Conservation (phyloP, 768 basidiomycete species). For the Tricholoma sp. region DNA sequence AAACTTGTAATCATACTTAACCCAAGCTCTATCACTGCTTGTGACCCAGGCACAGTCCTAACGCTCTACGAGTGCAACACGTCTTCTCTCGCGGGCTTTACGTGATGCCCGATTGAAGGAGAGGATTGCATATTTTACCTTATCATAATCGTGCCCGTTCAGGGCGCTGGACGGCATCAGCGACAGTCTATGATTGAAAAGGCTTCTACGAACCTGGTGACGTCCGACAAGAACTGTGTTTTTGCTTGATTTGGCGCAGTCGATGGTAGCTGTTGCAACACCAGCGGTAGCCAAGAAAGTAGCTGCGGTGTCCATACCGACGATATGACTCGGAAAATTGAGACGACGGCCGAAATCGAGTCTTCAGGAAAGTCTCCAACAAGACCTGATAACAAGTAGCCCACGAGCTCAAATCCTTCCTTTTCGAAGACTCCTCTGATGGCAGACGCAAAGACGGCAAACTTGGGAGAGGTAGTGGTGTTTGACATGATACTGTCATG, state of each 20-base stretch:
- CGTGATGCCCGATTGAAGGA: slow-evolving; percentile 67
- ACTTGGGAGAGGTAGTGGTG: slow-evolving; percentile 47
- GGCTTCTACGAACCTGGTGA: slow-evolving; percentile 57
- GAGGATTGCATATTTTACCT: slow-evolving; percentile 77
- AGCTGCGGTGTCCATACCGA: slow-evolving; percentile 65
- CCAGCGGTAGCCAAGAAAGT: slow-evolving; percentile 64
- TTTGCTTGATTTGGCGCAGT: slow-evolving; percentile 62
- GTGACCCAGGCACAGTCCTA: slow-evolving; percentile 16
- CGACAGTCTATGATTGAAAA: neutral
- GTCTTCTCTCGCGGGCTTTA: slow-evolving; percentile 64
- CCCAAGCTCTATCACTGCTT: neutral
- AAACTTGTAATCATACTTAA: neutral
- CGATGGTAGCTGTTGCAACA: slow-evolving; percentile 67
- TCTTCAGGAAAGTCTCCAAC: slow-evolving; percentile 90
- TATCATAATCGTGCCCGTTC: slow-evolving; percentile 62
- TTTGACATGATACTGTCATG: slow-evolving; percentile 63
- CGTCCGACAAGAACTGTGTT: slow-evolving; percentile 65
- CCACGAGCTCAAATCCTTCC: slow-evolving; percentile 69
- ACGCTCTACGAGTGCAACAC: slow-evolving; percentile 34
- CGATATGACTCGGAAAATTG: slow-evolving; percentile 70
- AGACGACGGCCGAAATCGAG: slow-evolving; percentile 62
- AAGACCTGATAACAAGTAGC: slow-evolving; percentile 69
- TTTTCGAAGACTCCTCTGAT: slow-evolving; percentile 60
- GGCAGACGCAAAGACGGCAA: slow-evolving; percentile 52
- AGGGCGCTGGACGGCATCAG: slow-evolving; percentile 45